phyloP scores from a whole-genome alignment of 2,329 filamentous ascomycete species.

The Colletotrichum cuscutae region DNA sequence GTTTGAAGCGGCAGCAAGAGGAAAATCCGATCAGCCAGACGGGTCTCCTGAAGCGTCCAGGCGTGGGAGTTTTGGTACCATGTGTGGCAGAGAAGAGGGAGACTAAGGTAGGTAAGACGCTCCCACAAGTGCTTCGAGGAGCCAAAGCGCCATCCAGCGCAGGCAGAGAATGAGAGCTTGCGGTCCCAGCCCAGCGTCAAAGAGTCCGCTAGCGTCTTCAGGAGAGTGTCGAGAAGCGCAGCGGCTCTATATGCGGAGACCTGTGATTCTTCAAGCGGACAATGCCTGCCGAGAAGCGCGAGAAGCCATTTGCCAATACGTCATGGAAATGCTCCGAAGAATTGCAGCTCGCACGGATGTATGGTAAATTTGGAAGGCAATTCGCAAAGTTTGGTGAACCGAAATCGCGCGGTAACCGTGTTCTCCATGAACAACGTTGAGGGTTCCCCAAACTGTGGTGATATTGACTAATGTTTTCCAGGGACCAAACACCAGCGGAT shows the following conservation, averaged over 20 bases:
- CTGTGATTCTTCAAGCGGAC: not conserved
- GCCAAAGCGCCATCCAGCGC: constrained; percentile 26
- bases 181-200: constrained; percentile 18
- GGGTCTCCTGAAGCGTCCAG: constrained; percentile 22
- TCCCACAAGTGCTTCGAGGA: not conserved
- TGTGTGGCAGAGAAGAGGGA: not conserved
- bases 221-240: constrained; percentile 4
- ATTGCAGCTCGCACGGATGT: not conserved
- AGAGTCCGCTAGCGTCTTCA: constrained; percentile 20
- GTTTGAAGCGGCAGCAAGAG: constrained; percentile 12
- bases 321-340: not conserved
- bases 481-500: not conserved
- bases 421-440: not conserved
- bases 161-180: constrained; percentile 4
- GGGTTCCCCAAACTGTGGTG: not conserved
- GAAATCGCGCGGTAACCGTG: not conserved
- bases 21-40: not conserved
- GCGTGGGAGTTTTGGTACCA: not conserved
- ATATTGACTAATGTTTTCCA: not conserved
- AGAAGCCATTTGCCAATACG: not conserved
- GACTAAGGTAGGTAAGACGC: not conserved
- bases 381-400: not conserved
- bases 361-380: not conserved
- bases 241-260: not conserved
- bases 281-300: not conserved